Percentiles rank a stretch among this genome's conserved stretches.
These are phyloP conservation scores for Lachnellula hyalina DNA, from an alignment of 2,329 filamentous ascomycete genomes.

Conservation along the genomic window DNA sequence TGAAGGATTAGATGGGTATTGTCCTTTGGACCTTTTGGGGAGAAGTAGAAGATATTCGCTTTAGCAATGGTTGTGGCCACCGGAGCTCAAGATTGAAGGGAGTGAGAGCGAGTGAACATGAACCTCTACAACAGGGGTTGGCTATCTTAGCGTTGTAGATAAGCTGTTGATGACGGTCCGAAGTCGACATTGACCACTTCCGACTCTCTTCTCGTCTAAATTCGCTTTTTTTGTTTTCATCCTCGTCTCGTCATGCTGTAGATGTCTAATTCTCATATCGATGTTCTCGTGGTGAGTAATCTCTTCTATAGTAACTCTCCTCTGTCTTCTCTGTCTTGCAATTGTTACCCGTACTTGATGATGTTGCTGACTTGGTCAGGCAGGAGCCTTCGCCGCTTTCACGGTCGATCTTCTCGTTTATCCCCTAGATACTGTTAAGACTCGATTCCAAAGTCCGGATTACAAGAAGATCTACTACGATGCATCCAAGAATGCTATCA, in stretches of 20 bases:
- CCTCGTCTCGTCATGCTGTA: slow-evolving; percentile 18
- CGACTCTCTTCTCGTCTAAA: neutral
- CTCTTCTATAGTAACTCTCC: slow-evolving; percentile 8
- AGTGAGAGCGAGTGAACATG: too few species aligned
- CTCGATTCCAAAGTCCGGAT: slow-evolving; percentile 72
- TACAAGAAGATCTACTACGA: slow-evolving; percentile 63
- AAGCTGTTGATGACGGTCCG: slow-evolving; percentile 7
- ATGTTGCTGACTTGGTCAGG: slow-evolving; percentile 42
- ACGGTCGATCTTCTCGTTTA: slow-evolving; percentile 73
- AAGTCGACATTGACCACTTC: neutral
- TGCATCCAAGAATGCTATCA: slow-evolving; percentile 48
- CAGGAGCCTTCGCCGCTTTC: slow-evolving; percentile 79
- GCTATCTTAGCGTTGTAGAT: slow-evolving; percentile 4
- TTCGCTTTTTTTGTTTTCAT: neutral
- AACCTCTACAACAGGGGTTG: slow-evolving; percentile 1
- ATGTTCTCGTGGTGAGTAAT: slow-evolving; percentile 50
- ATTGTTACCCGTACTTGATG: neutral
- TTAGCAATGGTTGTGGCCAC: too few species aligned
- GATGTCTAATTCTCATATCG: slow-evolving; percentile 46
- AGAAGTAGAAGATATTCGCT: too few species aligned
- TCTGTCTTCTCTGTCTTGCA: too few species aligned
- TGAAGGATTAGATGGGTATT: slow-evolving; percentile 11
- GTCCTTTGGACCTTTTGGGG: neutral
- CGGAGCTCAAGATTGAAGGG: too few species aligned
- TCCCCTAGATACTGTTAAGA: slow-evolving; percentile 86